phyloP scores from a whole-genome alignment of 768 basidiomycete genomes.

The Rhizopogon vesiculosus region DNA sequence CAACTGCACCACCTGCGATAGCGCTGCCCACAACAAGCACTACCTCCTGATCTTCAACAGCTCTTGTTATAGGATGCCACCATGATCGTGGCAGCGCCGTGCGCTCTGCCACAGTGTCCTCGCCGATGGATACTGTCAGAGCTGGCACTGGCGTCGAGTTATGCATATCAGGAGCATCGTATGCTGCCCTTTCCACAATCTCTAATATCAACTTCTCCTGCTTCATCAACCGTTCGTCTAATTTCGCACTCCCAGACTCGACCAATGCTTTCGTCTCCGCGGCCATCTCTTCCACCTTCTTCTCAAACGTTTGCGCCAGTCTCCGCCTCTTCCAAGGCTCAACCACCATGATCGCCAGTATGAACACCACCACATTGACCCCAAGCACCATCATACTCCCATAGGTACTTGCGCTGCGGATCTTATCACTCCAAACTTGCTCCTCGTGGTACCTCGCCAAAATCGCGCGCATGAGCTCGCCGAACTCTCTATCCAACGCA shows the following conservation, averaged over 20 bases:
- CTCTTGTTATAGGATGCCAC: constrained; percentile 8
- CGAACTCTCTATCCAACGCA: constrained; percentile 83
- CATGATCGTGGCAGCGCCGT: neutral
- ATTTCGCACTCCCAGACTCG: constrained; percentile 41
- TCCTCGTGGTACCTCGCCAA: constrained; percentile 96
- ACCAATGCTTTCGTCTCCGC: constrained; percentile 36
- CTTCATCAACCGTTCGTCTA: constrained; percentile 43
- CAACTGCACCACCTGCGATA: constrained; percentile 20
- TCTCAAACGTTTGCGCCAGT: constrained; percentile 87
- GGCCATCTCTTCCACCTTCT: constrained; percentile 62
- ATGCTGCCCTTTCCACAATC: constrained; percentile 17
- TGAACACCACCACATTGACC: constrained; percentile 86
- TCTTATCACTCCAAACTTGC: constrained; percentile 99
- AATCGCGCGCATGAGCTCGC: constrained; percentile 82
- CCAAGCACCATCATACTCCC: constrained; percentile 82
- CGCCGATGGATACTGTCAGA: constrained; percentile 2
- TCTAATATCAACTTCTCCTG: constrained; percentile 36
- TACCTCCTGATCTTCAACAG: constrained; percentile 15
- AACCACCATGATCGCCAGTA: constrained; percentile 84
- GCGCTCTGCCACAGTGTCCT: neutral
- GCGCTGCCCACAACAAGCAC: constrained; percentile 26
- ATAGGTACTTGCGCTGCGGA: constrained; percentile 92
- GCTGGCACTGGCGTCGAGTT: neutral
- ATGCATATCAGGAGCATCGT: constrained; percentile 9
- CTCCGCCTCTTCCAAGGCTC: constrained; percentile 95